Base-by-base conservation (phyloP, 805 yeast species). In the Brettanomyces naardenensis region DNA sequence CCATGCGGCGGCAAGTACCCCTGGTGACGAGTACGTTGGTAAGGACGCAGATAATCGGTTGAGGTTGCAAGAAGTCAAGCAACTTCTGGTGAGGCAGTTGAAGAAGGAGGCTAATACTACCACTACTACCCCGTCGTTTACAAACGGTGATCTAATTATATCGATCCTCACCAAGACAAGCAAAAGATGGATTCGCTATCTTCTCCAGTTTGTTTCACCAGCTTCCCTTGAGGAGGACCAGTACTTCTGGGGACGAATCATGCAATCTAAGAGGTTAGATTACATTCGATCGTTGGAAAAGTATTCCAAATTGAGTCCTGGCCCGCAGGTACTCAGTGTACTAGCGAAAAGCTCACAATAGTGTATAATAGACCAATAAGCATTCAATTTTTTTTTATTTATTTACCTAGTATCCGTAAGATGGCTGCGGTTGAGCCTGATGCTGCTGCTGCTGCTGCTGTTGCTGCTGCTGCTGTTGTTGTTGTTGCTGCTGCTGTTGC, bases 221-320 rank as follows among this genome's bases (percentile, higher is more conserved):
- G 33, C 25, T 9, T 14, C 37, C 13, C 36, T 53, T 11, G 31
- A 38, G 2, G 31, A 44, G 2, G 48, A 49, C 28, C 36, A 39
- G 3, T 30, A 36, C 9, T 38, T 53, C 15, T 53, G 58, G 58
- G 38, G 31, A 4, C 37, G 38, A 20, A 44, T 53, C 13, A 33
- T 46, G 27, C 42, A 46, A 4, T 13, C 43, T 2, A 47, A 40
- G 26, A 39, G 45, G 15, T 47, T 45, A 39, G 34, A 22, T 3
- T 39, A 41, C 13, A 44, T 47, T 32, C 40, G 14, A 15, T 11
- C 6, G 22, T 26, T 42, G 13, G 38, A 38, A 30, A 31, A 20
- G n/a, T 36, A 35, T 17, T 37, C 34, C 6, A 10, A 31, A 7
- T 5, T 31, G 19, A 25, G 28, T 22, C 30, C 36, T 6, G 26